A percentile compares a stretch with the other conserved stretches of the same genome.
Conservation (phyloP, 1,284 basidiomycete species). For the Melanopsichium pennsylvanicum region DNA sequence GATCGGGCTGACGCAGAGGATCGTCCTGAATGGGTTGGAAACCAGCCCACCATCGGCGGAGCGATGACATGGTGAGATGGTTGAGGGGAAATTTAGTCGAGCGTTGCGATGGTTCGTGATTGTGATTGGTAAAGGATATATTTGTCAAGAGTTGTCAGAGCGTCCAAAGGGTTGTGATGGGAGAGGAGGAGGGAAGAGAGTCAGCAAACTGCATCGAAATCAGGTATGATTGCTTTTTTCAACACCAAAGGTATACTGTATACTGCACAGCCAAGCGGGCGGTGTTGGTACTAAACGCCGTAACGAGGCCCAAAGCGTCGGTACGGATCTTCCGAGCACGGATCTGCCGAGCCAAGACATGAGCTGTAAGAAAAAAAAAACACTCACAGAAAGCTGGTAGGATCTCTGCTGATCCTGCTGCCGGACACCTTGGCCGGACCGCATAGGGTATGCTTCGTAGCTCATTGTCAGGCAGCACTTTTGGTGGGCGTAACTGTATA, state of each 20-base stretch:
- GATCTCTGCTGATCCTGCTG: constrained; percentile 25
- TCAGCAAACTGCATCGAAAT: no score
- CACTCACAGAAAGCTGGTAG: constrained; percentile 32
- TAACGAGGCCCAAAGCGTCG: neutral
- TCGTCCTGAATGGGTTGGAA: constrained; percentile 36
- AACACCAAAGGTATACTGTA: no score
- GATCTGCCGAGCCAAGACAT: no score
- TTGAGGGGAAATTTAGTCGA: neutral
- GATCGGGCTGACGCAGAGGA: constrained; percentile 19
- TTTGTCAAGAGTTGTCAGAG: no score
- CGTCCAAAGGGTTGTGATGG: no score
- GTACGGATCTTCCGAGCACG: no score
- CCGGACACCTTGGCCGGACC: constrained; percentile 18
- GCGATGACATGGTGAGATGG: constrained; percentile 12
- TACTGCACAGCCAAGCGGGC: neutral
- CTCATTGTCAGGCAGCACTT: constrained; percentile 10
- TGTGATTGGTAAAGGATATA: no score
- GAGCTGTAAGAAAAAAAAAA: neutral
- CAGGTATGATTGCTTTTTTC: no score
- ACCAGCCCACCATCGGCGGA: constrained; percentile 22
- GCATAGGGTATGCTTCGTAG: constrained; percentile 22
- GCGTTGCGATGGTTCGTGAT: neutral
- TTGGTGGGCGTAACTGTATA: neutral
- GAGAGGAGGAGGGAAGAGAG: no score
- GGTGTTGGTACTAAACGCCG: no score